Conservation (phyloP, 1,284 basidiomycete genomes). For the Malassezia furfur region DNA sequence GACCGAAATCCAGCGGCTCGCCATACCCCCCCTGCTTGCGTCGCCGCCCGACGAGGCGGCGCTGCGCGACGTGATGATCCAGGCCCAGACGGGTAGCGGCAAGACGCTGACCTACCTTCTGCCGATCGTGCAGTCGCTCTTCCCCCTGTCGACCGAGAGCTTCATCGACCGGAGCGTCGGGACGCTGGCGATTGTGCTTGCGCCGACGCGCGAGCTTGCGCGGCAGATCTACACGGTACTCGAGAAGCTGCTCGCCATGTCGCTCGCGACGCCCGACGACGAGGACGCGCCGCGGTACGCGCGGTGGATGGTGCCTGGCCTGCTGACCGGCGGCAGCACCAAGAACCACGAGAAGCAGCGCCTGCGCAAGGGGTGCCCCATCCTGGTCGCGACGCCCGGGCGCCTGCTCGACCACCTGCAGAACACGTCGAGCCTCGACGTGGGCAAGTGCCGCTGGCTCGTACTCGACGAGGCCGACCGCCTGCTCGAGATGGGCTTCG, state of each 20-base stretch:
- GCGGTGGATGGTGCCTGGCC: conserved; percentile 85
- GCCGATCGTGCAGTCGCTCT: conserved; percentile 85
- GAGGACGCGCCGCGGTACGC: conserved; percentile 24
- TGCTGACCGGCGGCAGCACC: conserved; percentile 68
- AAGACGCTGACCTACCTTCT: conserved; percentile 91
- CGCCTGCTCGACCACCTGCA: conserved; percentile 66
- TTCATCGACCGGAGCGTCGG: conserved; percentile 64
- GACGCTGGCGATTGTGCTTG: conserved; percentile 86
- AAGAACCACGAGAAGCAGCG: conserved; percentile 65
- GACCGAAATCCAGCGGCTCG: conserved; percentile 78
- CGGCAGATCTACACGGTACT: conserved; percentile 77
- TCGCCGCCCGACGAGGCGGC: conserved; percentile 29
- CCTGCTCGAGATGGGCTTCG: conserved; percentile 58
- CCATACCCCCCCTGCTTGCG: conserved; percentile 64
- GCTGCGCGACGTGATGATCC: conserved; percentile 77
- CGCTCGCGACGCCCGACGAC: conserved; percentile 62
- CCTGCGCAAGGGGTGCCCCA: conserved; percentile 63
- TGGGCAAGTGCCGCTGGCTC: conserved; percentile 87
- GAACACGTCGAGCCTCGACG: conserved; percentile 77
- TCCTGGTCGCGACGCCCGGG: conserved; percentile 63
- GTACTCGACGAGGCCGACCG: conserved; percentile 95
- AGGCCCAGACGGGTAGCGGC: conserved; percentile 95
- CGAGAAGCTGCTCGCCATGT: conserved; percentile 55
- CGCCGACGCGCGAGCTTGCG: conserved; percentile 86
- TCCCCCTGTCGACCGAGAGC: conserved; percentile 70